Evolutionary conservation across 2,329 filamentous ascomycete genomes (phyloP).

Genomic region (Phaeosphaeria sp.): DNA sequence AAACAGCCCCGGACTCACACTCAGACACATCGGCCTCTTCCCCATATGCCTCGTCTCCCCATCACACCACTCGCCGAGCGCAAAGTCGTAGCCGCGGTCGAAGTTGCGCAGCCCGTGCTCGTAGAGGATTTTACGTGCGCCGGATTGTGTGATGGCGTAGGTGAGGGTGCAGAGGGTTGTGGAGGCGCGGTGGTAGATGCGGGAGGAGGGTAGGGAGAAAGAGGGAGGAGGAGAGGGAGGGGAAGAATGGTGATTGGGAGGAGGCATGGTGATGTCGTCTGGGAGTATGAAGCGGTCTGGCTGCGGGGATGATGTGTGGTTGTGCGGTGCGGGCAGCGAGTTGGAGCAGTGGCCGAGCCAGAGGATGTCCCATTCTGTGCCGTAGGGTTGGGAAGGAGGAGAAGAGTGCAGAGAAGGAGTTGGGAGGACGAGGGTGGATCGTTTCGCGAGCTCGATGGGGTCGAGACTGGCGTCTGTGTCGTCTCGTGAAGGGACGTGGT

Average conservation of each 20-base stretch:
- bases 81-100: constrained; percentile 30
- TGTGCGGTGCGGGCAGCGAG: constrained; percentile 28
- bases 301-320: constrained; percentile 5
- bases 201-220: constrained; percentile 22
- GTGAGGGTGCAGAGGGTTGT: constrained; percentile 31
- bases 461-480: neutral
- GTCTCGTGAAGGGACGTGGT: constrained; percentile 9
- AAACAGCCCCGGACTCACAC: no score
- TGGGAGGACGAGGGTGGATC: neutral
- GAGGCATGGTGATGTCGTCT: constrained; percentile 29
- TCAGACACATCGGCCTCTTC: constrained; percentile 32
- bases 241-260: constrained; percentile 20
- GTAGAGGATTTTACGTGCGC: constrained; percentile 36
- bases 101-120: constrained; percentile 37
- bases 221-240: no score
- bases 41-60: constrained; percentile 27
- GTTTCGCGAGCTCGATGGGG: constrained; percentile 16
- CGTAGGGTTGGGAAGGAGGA: constrained; percentile 37
- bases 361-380: constrained; percentile 47
- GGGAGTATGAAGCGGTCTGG: constrained; percentile 27
- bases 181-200: neutral
- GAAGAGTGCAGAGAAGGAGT: constrained; percentile 12
- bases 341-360: constrained; percentile 51
- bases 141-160: constrained; percentile 34
- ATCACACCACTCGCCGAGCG: constrained; percentile 29